Evolutionary conservation across 2,329 filamentous ascomycete species (phyloP).

Genomic region (Curvularia sp.): DNA sequence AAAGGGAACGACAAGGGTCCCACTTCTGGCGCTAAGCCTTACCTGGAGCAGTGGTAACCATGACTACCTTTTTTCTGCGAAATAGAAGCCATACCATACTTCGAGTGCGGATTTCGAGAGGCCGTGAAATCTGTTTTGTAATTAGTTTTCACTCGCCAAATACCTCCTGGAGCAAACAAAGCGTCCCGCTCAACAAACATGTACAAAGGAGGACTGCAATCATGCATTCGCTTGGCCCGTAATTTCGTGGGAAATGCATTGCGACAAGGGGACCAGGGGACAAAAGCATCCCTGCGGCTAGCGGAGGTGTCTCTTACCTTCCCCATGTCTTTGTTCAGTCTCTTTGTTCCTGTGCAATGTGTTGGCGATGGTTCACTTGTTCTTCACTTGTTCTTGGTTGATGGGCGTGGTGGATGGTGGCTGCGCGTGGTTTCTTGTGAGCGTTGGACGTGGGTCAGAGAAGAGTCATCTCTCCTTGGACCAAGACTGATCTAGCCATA

Average conservation of each 20-base stretch:
- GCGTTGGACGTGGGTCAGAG: not conserved
- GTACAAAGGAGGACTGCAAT: not conserved
- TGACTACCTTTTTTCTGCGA: slow-evolving; percentile 17
- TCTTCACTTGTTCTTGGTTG: not conserved
- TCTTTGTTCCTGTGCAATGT: not conserved
- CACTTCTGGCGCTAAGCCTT: slow-evolving; percentile 20
- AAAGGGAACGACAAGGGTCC: slow-evolving; percentile 16
- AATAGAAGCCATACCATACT: slow-evolving; percentile 15
- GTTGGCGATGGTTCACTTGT: not conserved
- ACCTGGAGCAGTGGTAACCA: slow-evolving; percentile 19
- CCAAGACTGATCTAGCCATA: slow-evolving; percentile 1
- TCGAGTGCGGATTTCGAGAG: not conserved
- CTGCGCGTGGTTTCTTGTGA: not conserved
- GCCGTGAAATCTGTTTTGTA: slow-evolving; percentile 6
- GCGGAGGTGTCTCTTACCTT: slow-evolving; percentile 4
- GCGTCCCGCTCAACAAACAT: not conserved
- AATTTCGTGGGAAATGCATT: not conserved
- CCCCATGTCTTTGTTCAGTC: not conserved
- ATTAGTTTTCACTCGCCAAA: not conserved
- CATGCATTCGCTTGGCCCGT: not conserved
- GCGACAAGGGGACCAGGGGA: not conserved
- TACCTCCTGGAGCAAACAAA: not conserved
- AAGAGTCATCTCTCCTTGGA: slow-evolving; percentile 4
- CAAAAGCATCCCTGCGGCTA: not conserved
- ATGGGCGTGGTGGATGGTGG: not conserved